phyloP scores from a whole-genome alignment of 164 flowering plant genomes.

The Berberis thunbergii region DNA sequence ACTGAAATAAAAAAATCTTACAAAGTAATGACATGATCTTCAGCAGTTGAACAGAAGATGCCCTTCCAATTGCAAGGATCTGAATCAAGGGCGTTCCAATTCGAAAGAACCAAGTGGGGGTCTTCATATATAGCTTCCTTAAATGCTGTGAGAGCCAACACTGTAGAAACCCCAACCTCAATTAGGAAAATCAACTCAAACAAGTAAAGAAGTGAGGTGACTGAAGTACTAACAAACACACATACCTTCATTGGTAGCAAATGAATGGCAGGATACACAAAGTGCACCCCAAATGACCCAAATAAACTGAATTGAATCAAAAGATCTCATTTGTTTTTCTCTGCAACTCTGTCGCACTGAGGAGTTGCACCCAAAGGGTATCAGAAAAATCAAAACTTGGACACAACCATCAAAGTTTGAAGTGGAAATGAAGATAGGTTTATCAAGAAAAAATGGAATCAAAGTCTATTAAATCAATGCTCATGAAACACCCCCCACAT shows the following conservation, averaged over 20 bases:
- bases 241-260: constrained; percentile 42
- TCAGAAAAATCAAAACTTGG: background rate
- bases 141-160: constrained; percentile 13
- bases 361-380: background rate
- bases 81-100: constrained; percentile 14
- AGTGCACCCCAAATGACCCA: constrained; percentile 21
- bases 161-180: background rate
- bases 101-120: constrained; percentile 14
- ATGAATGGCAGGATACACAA: constrained; percentile 25
- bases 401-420: background rate
- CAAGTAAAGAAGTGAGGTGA: background rate
- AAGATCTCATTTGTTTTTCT: constrained; percentile 28
- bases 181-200: background rate
- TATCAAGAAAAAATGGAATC: background rate
- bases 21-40: constrained; percentile 12
- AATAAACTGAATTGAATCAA: constrained; percentile 26
- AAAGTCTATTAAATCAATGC: background rate
- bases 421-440: background rate
- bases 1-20: constrained; percentile 4
- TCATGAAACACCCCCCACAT: background rate
- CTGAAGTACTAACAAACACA: background rate
- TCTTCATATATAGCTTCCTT: constrained; percentile 18
- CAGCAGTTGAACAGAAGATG: constrained; percentile 8
- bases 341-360: background rate
- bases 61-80: constrained; percentile 20